Base-by-base conservation (phyloP, 1,284 basidiomycete genomes). In the Stygiomarasmius scandens region DNA sequence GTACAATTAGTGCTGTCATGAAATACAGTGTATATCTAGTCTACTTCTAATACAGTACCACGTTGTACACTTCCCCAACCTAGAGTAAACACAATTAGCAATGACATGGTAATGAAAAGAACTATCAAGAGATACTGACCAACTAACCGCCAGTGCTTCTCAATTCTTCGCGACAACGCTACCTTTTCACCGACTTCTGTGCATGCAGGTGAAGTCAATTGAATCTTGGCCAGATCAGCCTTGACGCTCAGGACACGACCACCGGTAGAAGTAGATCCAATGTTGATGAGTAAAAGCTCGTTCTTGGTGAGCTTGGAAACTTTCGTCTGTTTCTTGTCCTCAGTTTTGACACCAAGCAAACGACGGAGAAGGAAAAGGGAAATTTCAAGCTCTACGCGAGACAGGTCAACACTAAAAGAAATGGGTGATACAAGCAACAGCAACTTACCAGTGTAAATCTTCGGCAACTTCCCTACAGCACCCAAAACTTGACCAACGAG, bases 241-340 rank as follows among this genome's bases (percentile, higher is more conserved):
- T 95, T 96, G 68, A 96, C 93, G 66, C 85, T 90, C 62, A 96
- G 77, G 19, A 98, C 94, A 52, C 94, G 89, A 41, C 95, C 95
- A 63, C 95, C 95, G 2, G 93, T 95, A 22, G 95, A 96, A 3
- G 93, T 96, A 23, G 93, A 95, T 20, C 94, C 93, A 61, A 96
- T 96, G 77, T 96, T 96, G 79, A 96, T 93, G 58, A 96, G 84
- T 19, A 99, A 78, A 2, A 98, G 85, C 76, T 99, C 96, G 72
- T 92, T 92, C 76, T 97, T 97, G 55, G 88, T 84, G 49, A 98
- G 83, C 75, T 98, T 98, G 54, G 92, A 82, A 25, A 96, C 95
- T 74, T 95, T 98, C 49, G 96, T 97, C 74, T 96, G 93, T 75
- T 98, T 98, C 80, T 96, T 96, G 78, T 98, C 96, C 74, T 98